Evolutionary conservation across 306 rosid species (phyloP), one percentile per base, ranked within the genome.

Genomic region (Inga oerstediana): DNA sequence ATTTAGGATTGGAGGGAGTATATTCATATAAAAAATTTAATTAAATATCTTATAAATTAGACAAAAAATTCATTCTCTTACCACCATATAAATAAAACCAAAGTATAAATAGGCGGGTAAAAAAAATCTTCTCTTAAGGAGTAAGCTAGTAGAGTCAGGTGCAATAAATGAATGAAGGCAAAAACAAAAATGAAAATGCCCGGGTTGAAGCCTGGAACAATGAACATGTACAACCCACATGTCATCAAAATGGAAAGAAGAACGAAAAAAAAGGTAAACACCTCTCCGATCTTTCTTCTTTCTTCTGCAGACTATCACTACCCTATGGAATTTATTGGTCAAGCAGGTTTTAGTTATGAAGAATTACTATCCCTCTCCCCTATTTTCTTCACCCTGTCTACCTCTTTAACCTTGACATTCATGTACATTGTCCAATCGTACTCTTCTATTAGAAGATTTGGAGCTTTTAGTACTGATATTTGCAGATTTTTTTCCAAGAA

Each of bases 311-410:
- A 9, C 30, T 39, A 39, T 20, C 3, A 1, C 64, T 75, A 16
- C 59, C 27, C 72, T 46, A 76, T 66, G 65, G 65, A 81, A 71
- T 80, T 70, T 77, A 80, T 68, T 76, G 56, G 51, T 74, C 77
- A 43, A n/a, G 72, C 79, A 78, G 83, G 79, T 64, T 88, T 66
- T 49, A 86, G 83, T 81, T 82, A 79, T 68, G 24, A 32, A 22
- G 16, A 78, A 72, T 88, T 81, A 86, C 75, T 77, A 9, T 76
- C 16, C 46, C 39, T 9, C 22, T 20, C n/a, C 32, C 8, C 8
- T 11, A 12, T 3, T 49, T 14, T 14, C 56, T 22, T 79, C 2
- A 8, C 73, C 6, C 13, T 41, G 14, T 43, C 20, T 74, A 8
- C 67, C 14, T 27, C 67, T 62, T 62, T 16, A 59, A 59, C 34